Percentiles rank a stretch among this genome's conserved stretches.
Evolutionary conservation across 2,329 filamentous ascomycete species (phyloP).

Genomic region (Xylaria multiplex): DNA sequence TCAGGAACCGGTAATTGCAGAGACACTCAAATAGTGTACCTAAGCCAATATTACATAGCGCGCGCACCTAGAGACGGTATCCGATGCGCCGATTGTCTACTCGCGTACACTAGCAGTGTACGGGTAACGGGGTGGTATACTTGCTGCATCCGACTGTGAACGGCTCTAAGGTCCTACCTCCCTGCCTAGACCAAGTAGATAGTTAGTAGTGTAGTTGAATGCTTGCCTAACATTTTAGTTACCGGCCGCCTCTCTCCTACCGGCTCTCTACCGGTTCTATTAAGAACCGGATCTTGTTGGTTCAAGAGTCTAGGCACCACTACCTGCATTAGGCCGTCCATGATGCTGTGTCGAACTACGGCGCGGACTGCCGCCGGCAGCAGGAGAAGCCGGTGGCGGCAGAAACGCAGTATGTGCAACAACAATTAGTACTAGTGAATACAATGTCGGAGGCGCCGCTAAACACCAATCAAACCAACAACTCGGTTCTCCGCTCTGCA

Average conservation of each 20-base stretch:
- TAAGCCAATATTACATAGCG: slow-evolving; percentile 2
- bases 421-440: background rate
- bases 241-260: background rate
- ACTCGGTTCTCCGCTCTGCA: slow-evolving; percentile 14
- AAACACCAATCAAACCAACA: slow-evolving; percentile 27
- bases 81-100: too few species aligned
- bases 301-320: background rate
- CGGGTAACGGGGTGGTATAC: too few species aligned
- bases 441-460: slow-evolving; percentile 4
- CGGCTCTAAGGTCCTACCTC: too few species aligned
- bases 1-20: slow-evolving; percentile 35
- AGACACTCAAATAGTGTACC: slow-evolving; percentile 5
- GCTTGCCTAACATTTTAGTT: background rate
- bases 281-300: slow-evolving; percentile 11
- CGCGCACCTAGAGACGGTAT: slow-evolving; percentile 1
- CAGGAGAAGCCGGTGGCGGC: slow-evolving; percentile 36
- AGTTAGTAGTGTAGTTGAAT: too few species aligned
- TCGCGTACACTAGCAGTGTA: too few species aligned
- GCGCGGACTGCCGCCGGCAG: slow-evolving; percentile 32
- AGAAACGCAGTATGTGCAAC: slow-evolving; percentile 16
- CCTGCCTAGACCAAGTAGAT: too few species aligned
- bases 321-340: too few species aligned
- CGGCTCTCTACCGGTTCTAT: slow-evolving; percentile 12
- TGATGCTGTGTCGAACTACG: too few species aligned
- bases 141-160: too few species aligned